phyloP scores from a whole-genome alignment of 2,329 filamentous ascomycete genomes.

The Epichloe glyceriae region DNA sequence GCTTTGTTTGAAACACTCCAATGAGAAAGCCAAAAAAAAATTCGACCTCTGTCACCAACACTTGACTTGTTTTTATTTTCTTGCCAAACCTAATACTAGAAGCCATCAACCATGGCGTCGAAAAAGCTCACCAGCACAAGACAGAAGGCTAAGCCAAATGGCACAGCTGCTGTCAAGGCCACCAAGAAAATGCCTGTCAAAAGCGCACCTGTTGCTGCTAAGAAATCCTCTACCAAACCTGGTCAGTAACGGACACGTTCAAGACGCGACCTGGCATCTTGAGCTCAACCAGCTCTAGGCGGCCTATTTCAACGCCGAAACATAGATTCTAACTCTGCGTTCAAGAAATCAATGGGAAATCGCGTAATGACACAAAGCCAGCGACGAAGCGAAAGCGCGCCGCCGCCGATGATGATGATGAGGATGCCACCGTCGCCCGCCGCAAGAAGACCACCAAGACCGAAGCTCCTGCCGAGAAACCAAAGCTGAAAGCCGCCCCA shows the following conservation, averaged over 20 bases:
- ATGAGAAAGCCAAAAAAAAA: neutral
- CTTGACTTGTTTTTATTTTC: neutral
- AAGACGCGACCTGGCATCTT: neutral
- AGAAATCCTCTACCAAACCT: slow-evolving; percentile 3
- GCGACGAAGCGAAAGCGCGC: slow-evolving; percentile 6
- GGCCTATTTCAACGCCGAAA: neutral
- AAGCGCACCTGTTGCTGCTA: neutral
- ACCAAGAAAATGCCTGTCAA: slow-evolving; percentile 3
- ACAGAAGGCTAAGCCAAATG: slow-evolving; percentile 1
- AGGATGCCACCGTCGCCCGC: neutral
- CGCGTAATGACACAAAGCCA: neutral
- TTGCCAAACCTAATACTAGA: neutral
- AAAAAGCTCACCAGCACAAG: slow-evolving; percentile 3
- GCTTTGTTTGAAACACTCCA: too few species aligned
- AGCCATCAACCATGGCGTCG: slow-evolving; percentile 4
- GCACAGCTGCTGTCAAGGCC: neutral
- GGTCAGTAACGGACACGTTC: slow-evolving; percentile 4
- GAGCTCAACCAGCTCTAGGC: neutral
- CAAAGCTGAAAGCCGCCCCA: slow-evolving; percentile 3
- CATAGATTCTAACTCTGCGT: neutral
- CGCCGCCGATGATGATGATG: slow-evolving; percentile 3
- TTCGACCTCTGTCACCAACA: neutral
- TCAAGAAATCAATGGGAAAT: slow-evolving; percentile 1
- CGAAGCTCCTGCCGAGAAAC: slow-evolving; percentile 1
- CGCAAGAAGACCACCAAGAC: slow-evolving; percentile 4